Conservation (phyloP, 768 basidiomycete genomes). For the Rhodotorula babjevae region DNA sequence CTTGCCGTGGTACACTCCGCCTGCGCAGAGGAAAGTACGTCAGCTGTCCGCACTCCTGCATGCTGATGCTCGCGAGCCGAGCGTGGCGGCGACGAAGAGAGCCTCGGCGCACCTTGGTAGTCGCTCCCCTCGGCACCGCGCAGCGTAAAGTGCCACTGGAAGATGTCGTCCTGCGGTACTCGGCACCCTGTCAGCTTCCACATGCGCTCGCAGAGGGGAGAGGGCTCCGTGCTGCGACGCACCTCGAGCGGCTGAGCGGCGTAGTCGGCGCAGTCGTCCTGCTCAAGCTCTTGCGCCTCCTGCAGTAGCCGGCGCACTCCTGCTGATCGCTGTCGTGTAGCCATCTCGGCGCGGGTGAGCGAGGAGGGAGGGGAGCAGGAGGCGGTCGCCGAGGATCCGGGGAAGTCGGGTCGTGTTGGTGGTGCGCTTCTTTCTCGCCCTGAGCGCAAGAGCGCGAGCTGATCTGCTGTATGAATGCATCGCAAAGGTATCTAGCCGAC, state of each 20-base stretch:
- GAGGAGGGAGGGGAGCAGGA: not conserved
- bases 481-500: not conserved
- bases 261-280: conserved; percentile 81
- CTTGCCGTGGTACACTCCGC: conserved; percentile 92
- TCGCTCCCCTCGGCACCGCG: conserved; percentile 73
- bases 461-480: not conserved
- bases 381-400: not conserved
- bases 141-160: conserved; percentile 97
- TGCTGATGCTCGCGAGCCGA: too few relatives aligned
- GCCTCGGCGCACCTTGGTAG: conserved; percentile 55
- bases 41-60: not conserved
- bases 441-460: not conserved
- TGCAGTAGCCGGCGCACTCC: conserved; percentile 83
- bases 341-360: too few relatives aligned
- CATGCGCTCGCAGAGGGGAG: not conserved
- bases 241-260: conserved; percentile 71
- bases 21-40: conserved; percentile 46
- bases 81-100: not conserved
- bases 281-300: conserved; percentile 81
- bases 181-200: not conserved
- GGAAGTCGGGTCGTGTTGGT: too few relatives aligned
- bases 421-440: not conserved
- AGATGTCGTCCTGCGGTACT: conserved; percentile 54
- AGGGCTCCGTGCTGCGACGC: not conserved
- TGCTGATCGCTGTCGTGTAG: conserved; percentile 5